Conservation (phyloP, 2,329 filamentous ascomycete genomes). For the Colletotrichum filicis region DNA sequence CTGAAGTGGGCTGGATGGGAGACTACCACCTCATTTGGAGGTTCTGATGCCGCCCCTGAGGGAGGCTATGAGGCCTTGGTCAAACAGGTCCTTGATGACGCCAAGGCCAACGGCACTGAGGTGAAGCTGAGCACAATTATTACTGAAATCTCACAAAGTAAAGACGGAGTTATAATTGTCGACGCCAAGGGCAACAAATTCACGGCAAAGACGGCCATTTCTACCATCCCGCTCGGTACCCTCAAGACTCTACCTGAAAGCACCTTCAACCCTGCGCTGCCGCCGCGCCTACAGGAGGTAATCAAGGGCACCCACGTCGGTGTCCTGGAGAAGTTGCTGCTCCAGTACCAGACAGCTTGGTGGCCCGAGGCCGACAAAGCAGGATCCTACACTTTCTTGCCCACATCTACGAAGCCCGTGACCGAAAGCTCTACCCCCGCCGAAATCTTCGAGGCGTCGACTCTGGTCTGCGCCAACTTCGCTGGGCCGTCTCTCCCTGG, state of each 20-base stretch:
- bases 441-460: conserved; percentile 30
- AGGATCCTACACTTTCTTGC: conserved; percentile 30
- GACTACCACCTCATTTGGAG: conserved; percentile 16
- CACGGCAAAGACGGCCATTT: conserved; percentile 29
- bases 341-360: conserved; percentile 29
- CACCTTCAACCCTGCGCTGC: conserved; percentile 27
- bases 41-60: conserved; percentile 31
- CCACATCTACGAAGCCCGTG: conserved; percentile 28
- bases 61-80: conserved; percentile 30
- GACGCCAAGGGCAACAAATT: conserved; percentile 30
- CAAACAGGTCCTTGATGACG: conserved; percentile 25
- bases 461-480: conserved; percentile 30
- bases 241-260: conserved; percentile 30
- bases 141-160: not conserved
- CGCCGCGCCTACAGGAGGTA: conserved; percentile 18
- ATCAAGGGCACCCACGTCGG: conserved; percentile 32
- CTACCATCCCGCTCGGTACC: conserved; percentile 29
- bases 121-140: conserved; percentile 29
- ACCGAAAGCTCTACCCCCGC: conserved; percentile 18
- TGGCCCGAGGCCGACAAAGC: conserved; percentile 32
- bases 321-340: conserved; percentile 30
- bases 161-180: conserved; percentile 9
- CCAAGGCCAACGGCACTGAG: conserved; percentile 21
- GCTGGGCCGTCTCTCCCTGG: conserved; percentile 24
- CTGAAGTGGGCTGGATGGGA: conserved; percentile 34